Base-by-base conservation (phyloP, 257 asterid genomes). In the Mentha longifolia region DNA sequence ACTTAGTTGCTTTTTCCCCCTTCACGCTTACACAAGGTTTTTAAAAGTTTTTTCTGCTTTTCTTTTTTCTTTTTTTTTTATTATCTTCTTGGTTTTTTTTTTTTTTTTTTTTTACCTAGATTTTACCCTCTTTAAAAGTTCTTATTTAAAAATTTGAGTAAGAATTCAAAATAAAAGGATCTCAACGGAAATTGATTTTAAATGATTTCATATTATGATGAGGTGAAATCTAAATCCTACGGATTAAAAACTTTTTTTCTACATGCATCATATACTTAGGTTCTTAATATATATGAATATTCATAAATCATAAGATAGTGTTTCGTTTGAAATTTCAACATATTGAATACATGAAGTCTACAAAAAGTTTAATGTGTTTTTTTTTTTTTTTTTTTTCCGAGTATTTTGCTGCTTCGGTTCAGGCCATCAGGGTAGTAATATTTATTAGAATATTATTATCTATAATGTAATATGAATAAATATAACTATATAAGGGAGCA, bases 11-110 rank as follows among this genome's bases (percentile, higher is more conserved):
- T 76, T 80, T 84, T 64, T 78, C 59, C 7, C n/a, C 13, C 35
- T 71, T 85, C 94, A 85, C 85, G 91, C 89, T 85, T 77, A 72
- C 67, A 56, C 31, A 61, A 73, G 52, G 63, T 64, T 71, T 59
- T 60, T 10, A 67, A 86, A 82, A 82, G 86, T 65, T 69, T 74
- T 76, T 30, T 25, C 65, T 46, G 77, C 86, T 71, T 83, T 74
- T 73, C 42, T 56, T 67, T 65, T 61, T 46, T 51, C 9, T 47
- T n/a, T 5, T n/a, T n/a, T n/a, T n/a, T n/a, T n/a, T n/a, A n/a
- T n/a, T n/a, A n/a, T n/a, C 12, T 42, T 42, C 14, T 17, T n/a
- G 2, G n/a, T n/a, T n/a, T n/a, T n/a, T n/a, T n/a, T n/a, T n/a
- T n/a, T 50, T 50, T 50, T 16, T 7, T 1, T 2, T 7, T 50